These are phyloP conservation scores for Gynandropsis gynandra DNA, from an alignment of 345 rosid species.

Conservation along the genomic window DNA sequence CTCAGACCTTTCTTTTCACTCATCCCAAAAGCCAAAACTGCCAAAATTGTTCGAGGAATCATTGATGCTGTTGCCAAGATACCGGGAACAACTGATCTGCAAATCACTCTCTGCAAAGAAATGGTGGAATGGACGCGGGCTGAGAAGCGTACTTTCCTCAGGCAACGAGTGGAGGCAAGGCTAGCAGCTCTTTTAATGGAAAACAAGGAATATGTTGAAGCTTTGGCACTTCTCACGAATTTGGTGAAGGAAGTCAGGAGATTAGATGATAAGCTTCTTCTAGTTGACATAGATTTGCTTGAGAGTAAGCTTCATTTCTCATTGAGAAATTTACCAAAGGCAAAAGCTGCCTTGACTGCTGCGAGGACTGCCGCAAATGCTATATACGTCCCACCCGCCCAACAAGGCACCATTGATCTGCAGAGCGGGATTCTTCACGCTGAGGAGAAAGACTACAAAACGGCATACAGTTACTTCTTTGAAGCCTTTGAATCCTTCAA, in stretches of 20 bases:
- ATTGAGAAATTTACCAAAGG: slow-evolving; percentile 57
- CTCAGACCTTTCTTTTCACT: slow-evolving; percentile 50
- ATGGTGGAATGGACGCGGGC: slow-evolving; percentile 64
- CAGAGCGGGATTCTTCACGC: slow-evolving; percentile 75
- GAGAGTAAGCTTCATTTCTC: slow-evolving; percentile 68
- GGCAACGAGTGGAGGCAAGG: slow-evolving; percentile 61
- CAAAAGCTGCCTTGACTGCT: slow-evolving; percentile 67
- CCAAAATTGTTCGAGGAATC: slow-evolving; percentile 51
- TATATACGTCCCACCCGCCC: slow-evolving; percentile 60
- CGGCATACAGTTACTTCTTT: slow-evolving; percentile 66
- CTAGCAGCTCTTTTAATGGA: slow-evolving; percentile 66
- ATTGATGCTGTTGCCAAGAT: slow-evolving; percentile 63
- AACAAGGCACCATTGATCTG: slow-evolving; percentile 65
- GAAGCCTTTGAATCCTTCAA: slow-evolving; percentile 65
- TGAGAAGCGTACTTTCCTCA: slow-evolving; percentile 67
- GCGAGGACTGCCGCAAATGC: slow-evolving; percentile 75
- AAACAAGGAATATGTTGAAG: slow-evolving; percentile 50
- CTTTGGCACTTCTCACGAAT: slow-evolving; percentile 43
- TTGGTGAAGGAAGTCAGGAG: slow-evolving; percentile 65
- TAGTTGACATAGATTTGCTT: slow-evolving; percentile 59
- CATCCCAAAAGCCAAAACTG: slow-evolving; percentile 69
- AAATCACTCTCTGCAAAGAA: slow-evolving; percentile 52
- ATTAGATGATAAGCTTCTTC: slow-evolving; percentile 64
- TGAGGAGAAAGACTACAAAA: slow-evolving; percentile 71
- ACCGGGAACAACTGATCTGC: slow-evolving; percentile 57